Evolutionary conservation across 345 rosid species (phyloP).

Genomic region (Eutrema japonicum): DNA sequence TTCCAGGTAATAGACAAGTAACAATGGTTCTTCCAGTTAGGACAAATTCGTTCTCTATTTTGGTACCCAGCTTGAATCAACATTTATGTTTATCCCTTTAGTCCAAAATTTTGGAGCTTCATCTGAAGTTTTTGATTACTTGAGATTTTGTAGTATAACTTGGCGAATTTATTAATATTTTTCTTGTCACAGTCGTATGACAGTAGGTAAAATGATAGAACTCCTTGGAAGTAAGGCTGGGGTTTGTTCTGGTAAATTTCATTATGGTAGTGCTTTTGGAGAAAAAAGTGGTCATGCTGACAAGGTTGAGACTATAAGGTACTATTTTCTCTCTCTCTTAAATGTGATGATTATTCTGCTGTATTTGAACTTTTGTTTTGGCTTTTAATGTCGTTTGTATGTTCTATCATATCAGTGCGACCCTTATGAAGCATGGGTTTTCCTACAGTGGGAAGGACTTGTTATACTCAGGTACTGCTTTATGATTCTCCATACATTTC

Average conservation of each 20-base stretch:
- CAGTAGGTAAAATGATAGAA: slow-evolving; percentile 98
- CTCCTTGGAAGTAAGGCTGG: slow-evolving; percentile 97
- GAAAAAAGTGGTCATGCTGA: slow-evolving; percentile 97
- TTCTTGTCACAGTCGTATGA: slow-evolving; percentile 79
- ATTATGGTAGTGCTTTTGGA: slow-evolving; percentile 98
- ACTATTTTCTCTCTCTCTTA: neutral
- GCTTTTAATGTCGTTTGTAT: slow-evolving; percentile 18
- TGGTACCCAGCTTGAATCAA: slow-evolving; percentile 15
- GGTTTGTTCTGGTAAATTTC: slow-evolving; percentile 80
- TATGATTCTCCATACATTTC: slow-evolving; percentile 21
- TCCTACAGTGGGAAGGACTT: slow-evolving; percentile 93
- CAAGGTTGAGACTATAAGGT: slow-evolving; percentile 84
- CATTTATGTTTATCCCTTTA: neutral
- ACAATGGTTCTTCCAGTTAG: neutral
- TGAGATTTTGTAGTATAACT: slow-evolving; percentile 17
- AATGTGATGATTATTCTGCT: slow-evolving; percentile 1
- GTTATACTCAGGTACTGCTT: slow-evolving; percentile 75
- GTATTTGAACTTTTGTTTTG: slow-evolving; percentile 10
- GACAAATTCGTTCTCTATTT: neutral
- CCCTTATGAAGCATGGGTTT: slow-evolving; percentile 77
- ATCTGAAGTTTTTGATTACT: slow-evolving; percentile 14
- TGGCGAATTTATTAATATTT: slow-evolving; percentile 14
- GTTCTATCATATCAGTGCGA: slow-evolving; percentile 56
- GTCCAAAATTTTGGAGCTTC: slow-evolving; percentile 7
- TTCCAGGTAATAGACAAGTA: neutral